A percentile compares a stretch with the other conserved stretches of the same genome.
Conservation (phyloP, 2,329 filamentous ascomycete species). For the Aspergillus sclerotialis region DNA sequence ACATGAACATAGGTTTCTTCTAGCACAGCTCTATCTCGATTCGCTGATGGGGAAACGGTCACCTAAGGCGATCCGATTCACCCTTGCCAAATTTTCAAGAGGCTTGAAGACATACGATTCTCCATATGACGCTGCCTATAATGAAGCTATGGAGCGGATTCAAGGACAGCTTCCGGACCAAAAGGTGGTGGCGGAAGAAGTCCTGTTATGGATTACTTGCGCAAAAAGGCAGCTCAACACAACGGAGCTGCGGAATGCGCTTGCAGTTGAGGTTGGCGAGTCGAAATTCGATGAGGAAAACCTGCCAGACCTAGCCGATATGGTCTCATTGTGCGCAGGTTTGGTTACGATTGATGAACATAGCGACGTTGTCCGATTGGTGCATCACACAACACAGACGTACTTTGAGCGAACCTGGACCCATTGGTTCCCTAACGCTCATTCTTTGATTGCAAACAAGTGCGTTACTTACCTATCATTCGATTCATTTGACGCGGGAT, state of each 20-base stretch:
- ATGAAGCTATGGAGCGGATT: conserved; percentile 38
- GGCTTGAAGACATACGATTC: conserved; percentile 26
- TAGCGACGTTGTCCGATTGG: conserved; percentile 23
- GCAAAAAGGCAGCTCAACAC: conserved; percentile 27
- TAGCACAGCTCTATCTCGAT: conserved; percentile 14
- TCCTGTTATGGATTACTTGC: conserved; percentile 37
- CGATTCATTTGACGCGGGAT: conserved; percentile 7
- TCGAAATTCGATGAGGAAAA: conserved; percentile 28
- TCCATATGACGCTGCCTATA: conserved; percentile 36
- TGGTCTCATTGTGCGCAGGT: conserved; percentile 24
- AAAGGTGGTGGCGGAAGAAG: conserved; percentile 30
- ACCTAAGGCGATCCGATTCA: conserved; percentile 22
- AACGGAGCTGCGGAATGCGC: conserved; percentile 36
- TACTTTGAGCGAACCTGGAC: conserved; percentile 18
- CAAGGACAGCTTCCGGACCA: conserved; percentile 21
- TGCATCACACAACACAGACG: conserved; percentile 27
- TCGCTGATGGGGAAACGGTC: conserved; percentile 8
- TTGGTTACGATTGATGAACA: conserved; percentile 23
- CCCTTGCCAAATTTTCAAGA: conserved; percentile 24
- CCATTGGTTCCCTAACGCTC: conserved; percentile 9
- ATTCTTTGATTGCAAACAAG: conserved; percentile 7
- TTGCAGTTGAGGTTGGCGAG: conserved; percentile 29
- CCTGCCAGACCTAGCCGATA: conserved; percentile 19
- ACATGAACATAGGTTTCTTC: conserved; percentile 15
- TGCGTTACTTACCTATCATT: conserved; percentile 19